Conservation (phyloP, 192 early-diverging fungal species). For the Rhizoclosmatium globosum region DNA sequence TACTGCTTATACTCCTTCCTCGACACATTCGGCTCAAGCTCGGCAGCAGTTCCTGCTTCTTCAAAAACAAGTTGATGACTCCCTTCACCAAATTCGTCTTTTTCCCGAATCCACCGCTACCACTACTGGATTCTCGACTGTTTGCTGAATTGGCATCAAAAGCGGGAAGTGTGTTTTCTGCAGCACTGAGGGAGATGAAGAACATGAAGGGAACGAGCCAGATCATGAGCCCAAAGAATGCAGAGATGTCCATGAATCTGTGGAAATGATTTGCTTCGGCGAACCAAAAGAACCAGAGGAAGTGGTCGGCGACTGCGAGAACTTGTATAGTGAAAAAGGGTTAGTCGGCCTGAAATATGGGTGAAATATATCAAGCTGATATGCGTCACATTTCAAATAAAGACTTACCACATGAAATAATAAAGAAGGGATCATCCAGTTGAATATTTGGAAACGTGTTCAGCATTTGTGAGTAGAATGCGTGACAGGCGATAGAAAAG, state of each 20-base stretch:
- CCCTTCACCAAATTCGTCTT: conserved; percentile 36
- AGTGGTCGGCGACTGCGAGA: conserved; percentile 87
- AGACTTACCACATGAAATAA: conserved; percentile 82
- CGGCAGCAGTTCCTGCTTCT: conserved; percentile 32
- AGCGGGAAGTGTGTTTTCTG: conserved; percentile 81
- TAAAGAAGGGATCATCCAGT: conserved; percentile 57
- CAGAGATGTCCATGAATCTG: conserved; percentile 81
- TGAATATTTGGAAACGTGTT: background rate
- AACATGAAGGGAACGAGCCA: conserved; percentile 94
- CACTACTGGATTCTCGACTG: background rate
- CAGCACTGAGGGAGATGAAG: conserved; percentile 93
- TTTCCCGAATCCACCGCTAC: conserved; percentile 1
- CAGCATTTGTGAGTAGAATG: conserved; percentile 78
- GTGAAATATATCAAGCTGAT: background rate
- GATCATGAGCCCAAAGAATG: conserved; percentile 93
- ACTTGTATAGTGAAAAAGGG: conserved; percentile 30
- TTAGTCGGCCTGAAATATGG: background rate
- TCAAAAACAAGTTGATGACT: conserved; percentile 30
- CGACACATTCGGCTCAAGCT: background rate
- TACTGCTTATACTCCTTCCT: conserved; percentile 25
- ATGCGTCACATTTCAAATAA: background rate
- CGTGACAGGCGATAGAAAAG: conserved; percentile 80
- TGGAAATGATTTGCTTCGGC: conserved; percentile 63
- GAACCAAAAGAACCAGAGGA: conserved; percentile 96
- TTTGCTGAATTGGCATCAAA: conserved; percentile 51